Conservation (phyloP, 23 red algal species). For the Agarophyton chilense region DNA sequence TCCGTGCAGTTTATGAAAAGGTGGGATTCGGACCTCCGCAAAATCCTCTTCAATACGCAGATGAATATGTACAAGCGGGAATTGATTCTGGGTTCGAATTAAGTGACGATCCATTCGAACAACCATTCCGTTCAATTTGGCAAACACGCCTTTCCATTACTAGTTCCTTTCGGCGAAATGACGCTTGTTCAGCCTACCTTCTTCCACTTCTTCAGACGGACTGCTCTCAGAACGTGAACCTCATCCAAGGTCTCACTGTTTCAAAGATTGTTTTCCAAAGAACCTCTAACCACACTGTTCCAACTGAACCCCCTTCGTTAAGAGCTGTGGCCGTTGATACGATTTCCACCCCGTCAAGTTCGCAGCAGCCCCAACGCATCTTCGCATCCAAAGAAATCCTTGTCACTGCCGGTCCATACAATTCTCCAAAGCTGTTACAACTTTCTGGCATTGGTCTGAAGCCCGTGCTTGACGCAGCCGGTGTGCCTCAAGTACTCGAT, state of each 20-base stretch:
- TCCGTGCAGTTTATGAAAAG: neutral
- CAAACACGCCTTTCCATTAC: constrained; percentile 19
- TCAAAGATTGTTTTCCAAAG: constrained; percentile 10
- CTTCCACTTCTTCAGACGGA: neutral
- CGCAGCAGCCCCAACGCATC: neutral
- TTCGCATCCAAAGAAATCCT: constrained; percentile 48
- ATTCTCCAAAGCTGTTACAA: constrained; percentile 76
- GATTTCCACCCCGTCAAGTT: neutral
- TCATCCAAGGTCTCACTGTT: constrained; percentile 48
- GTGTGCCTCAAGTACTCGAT: constrained; percentile 42
- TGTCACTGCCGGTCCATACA: constrained; percentile 73
- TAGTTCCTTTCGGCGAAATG: constrained; percentile 20
- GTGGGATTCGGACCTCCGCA: constrained; percentile 3
- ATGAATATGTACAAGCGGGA: constrained; percentile 44
- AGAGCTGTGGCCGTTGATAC: constrained; percentile 13
- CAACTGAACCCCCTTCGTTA: neutral
- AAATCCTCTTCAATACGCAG: constrained; percentile 29
- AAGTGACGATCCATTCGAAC: neutral
- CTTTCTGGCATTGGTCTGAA: constrained; percentile 79
- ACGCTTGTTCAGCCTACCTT: constrained; percentile 61
- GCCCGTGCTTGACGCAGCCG: constrained; percentile 16
- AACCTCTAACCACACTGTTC: neutral
- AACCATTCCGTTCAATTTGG: neutral
- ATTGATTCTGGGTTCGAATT: constrained; percentile 26
- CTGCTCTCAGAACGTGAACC: constrained; percentile 24